Evolutionary conservation across 2,329 filamentous ascomycete genomes (phyloP), one percentile per base, ranked within the genome.

Genomic region (Berkeleyomyces rouxiae): DNA sequence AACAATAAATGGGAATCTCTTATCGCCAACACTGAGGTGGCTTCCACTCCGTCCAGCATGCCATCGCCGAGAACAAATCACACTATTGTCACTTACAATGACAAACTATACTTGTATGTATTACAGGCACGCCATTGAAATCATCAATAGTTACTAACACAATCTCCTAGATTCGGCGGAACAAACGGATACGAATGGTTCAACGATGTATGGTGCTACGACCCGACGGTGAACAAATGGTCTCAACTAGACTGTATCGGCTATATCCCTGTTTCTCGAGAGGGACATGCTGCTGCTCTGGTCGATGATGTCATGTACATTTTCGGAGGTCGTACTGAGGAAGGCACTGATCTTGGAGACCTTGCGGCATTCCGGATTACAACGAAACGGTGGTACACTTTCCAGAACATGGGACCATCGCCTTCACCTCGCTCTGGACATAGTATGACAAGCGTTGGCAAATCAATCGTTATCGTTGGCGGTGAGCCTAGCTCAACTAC

Each of bases 231-330:
- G 55, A 96, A 96, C 72, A 76, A 80, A 63, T 99, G 93, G 93
- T 76, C 83, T 7, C 87, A 95, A 71, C 79, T 96, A 63, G 92
- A 97, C 70, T 99, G 93, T 72, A 96, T 97, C 69, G 93, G 93
- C 43, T 99, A 96, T 72, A 97, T 99, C 65, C 93, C 95, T 1
- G 86, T 90, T 1, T 86, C 92, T 16, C 84, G 93, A 65, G 93
- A 99, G 78, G 93, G 93, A 3, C 93, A 99, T 72, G 91, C 95
- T 10, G 90, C 93, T 11, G 86, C 92, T 3, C 78, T 99, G 23
- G 91, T 99, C 51, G 90, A 93, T 71, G 93, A 99, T 71, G 93
- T 96, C 65, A 99, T 99, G 95, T 99, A 99, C 75, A 85, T 99
- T 65, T 99, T 99, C 72, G 95, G 95, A 68, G 93, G 93, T 53